Evolutionary conservation across 2,329 filamentous ascomycete species (phyloP), one percentile per base, ranked within the genome.

Genomic region (Fusarium aywerte): DNA sequence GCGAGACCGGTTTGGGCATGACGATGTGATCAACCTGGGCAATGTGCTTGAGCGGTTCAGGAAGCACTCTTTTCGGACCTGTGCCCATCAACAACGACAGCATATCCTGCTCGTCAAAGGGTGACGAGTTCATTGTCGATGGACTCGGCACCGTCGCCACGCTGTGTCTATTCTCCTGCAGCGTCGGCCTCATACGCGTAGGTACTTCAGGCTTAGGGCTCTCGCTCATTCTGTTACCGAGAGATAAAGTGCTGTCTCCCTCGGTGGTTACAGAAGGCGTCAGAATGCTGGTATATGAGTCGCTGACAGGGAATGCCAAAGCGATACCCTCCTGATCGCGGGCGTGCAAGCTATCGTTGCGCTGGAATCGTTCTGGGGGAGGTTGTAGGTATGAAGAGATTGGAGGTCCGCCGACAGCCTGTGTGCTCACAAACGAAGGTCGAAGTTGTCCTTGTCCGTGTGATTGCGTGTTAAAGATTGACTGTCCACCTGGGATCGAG

Each of bases 71-170:
- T 10, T 69, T 53, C 2, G 71, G 51, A 3, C 69, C 56, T 31
- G 58, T 70, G 0, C 72, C 67, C 35, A 78, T 57, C 8, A 79
- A 61, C 18, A 79, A 63, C 3, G 73, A 71, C 21, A 79, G 31
- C 48, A 80, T 73, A 7, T 80, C 76, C 5, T 73, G 65, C 48
- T 79, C 77, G 42, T 75, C 74, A 38, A 74, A 78, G 2, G 76
- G 74, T 31, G 76, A 76, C 0, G 76, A 76, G 8, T 73, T 70
- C 29, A 71, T 47, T 2, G 67, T 73, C 31, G 70, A 59, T 7
- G 68, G 70, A 12, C 70, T 74, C 10, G 44, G 50, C 7, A 38
- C 16, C 5, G 61, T 57, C 25, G 40, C 47, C 20, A 54, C n/a
- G 36, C 62, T 68, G n/a, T 62, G 54, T 29, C 67, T 66, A 3